A percentile compares a stretch with the other conserved stretches of the same genome.
phyloP scores from a whole-genome alignment of 2,329 filamentous ascomycete species.

The Phyllachora maydis region DNA sequence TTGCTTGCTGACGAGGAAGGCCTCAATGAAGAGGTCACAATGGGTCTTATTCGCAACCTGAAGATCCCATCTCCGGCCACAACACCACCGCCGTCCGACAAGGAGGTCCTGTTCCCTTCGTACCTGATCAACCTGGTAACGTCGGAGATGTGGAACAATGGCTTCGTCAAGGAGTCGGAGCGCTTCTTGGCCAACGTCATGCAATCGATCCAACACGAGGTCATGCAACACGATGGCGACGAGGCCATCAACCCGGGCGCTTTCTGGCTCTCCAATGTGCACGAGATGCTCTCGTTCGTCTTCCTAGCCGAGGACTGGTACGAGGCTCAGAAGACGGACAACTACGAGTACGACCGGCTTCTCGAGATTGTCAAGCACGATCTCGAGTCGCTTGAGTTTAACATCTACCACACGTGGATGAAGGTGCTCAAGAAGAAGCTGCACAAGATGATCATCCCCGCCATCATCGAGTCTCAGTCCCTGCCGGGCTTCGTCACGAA shows the following conservation, averaged over 20 bases:
- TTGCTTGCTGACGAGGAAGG: slow-evolving; percentile 89
- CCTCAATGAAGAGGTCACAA: slow-evolving; percentile 88
- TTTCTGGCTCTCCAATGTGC: slow-evolving; percentile 98
- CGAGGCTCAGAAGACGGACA: slow-evolving; percentile 96
- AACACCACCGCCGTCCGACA: slow-evolving; percentile 81
- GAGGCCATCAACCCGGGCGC: slow-evolving; percentile 93
- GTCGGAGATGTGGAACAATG: slow-evolving; percentile 99
- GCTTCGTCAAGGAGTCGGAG: slow-evolving; percentile 97
- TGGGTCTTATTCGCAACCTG: slow-evolving; percentile 87
- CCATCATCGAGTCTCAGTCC: slow-evolving; percentile 97
- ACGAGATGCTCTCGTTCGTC: slow-evolving; percentile 98
- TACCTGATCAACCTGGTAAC: slow-evolving; percentile 98
- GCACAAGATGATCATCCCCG: slow-evolving; percentile 98
- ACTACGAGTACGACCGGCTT: slow-evolving; percentile 94
- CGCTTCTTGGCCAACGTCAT: slow-evolving; percentile 97
- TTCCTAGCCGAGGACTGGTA: slow-evolving; percentile 99
- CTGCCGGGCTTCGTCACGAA: slow-evolving; percentile 96
- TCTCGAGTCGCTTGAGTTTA: slow-evolving; percentile 94
- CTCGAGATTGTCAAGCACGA: slow-evolving; percentile 99
- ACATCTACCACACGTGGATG: slow-evolving; percentile 99
- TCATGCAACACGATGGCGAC: slow-evolving; percentile 96
- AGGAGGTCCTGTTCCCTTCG: slow-evolving; percentile 95
- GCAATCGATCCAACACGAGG: slow-evolving; percentile 98
- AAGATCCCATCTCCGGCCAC: slow-evolving; percentile 84
- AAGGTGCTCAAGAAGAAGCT: slow-evolving; percentile 99